Conservation (phyloP, 2,329 filamentous ascomycete species). For the Plenodomus lindquistii region DNA sequence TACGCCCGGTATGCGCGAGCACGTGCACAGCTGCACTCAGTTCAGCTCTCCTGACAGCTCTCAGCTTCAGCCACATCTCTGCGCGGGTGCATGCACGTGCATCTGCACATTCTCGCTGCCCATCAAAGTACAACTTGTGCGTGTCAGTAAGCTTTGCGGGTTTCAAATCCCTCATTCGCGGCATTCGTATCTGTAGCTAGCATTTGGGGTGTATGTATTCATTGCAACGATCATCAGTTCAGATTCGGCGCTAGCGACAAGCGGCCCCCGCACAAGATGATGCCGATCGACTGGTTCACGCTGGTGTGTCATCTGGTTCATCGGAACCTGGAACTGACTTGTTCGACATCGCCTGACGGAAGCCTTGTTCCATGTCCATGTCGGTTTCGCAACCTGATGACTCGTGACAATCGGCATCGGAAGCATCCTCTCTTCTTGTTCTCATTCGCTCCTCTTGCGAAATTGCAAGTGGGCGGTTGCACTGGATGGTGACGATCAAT, state of each 20-base stretch:
- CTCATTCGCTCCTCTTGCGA: not conserved
- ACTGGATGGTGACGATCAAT: not conserved
- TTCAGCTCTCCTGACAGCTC: not conserved
- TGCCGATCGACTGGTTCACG: not conserved
- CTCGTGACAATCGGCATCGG: not conserved
- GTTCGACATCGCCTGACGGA: not conserved
- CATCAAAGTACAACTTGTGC: too few species aligned
- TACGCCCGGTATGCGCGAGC: not conserved
- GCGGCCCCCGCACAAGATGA: not conserved
- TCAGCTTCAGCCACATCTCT: not conserved
- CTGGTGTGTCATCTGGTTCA: not conserved
- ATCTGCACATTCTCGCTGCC: not conserved
- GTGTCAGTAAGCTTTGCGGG: too few species aligned
- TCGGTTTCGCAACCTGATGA: not conserved
- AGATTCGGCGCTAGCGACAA: not conserved
- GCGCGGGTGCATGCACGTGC: not conserved
- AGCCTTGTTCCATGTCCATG: not conserved
- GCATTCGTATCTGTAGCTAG: too few species aligned
- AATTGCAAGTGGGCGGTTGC: not conserved
- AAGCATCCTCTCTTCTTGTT: not conserved
- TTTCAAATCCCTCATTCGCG: too few species aligned
- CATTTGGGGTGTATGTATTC: too few species aligned
- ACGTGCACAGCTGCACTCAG: too few species aligned
- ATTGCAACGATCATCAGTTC: too few species aligned
- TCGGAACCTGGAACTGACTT: too few species aligned